phyloP scores from a whole-genome alignment of 352 stramenopile genomes.

The Phytopythium montanum region DNA sequence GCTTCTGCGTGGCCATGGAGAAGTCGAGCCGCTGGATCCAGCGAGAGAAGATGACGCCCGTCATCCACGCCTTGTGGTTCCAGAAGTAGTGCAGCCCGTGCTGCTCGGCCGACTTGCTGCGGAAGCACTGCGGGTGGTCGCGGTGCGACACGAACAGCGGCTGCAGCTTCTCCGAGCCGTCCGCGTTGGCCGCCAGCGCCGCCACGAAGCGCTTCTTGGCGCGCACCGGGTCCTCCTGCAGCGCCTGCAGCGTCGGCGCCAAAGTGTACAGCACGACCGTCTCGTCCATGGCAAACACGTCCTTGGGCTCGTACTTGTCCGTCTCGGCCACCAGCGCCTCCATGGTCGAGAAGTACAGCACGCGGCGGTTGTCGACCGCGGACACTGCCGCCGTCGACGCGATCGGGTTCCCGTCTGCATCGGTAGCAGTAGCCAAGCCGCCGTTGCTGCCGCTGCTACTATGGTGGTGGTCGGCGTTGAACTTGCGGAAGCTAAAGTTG shows the following conservation, averaged over 20 bases:
- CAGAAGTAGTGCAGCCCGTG: constrained; percentile 80
- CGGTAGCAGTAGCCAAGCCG: neutral
- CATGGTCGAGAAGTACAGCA: constrained; percentile 60
- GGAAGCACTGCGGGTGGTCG: constrained; percentile 73
- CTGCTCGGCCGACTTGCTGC: constrained; percentile 72
- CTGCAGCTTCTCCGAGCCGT: constrained; percentile 73
- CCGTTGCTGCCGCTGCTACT: neutral
- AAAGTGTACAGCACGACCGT: constrained; percentile 73
- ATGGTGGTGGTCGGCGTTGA: constrained; percentile 60
- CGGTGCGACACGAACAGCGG: constrained; percentile 81
- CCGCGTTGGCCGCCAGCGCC: constrained; percentile 60
- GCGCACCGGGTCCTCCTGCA: constrained; percentile 46
- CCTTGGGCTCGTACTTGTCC: constrained; percentile 67
- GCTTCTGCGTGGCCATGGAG: constrained; percentile 72
- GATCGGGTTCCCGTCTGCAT: neutral
- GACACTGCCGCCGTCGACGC: neutral
- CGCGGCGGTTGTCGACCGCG: constrained; percentile 18
- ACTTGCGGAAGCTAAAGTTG: constrained; percentile 84
- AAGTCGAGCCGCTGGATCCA: constrained; percentile 82
- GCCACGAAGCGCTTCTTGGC: constrained; percentile 73
- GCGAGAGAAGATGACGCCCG: constrained; percentile 77
- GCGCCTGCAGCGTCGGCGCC: constrained; percentile 39
- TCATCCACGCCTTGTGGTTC: constrained; percentile 85
- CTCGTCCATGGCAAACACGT: constrained; percentile 79
- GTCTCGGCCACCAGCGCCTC: constrained; percentile 58